Evolutionary conservation across 2,329 filamentous ascomycete species (phyloP), one percentile per base, ranked within the genome.

Genomic region (Grosmannia clavigera): DNA sequence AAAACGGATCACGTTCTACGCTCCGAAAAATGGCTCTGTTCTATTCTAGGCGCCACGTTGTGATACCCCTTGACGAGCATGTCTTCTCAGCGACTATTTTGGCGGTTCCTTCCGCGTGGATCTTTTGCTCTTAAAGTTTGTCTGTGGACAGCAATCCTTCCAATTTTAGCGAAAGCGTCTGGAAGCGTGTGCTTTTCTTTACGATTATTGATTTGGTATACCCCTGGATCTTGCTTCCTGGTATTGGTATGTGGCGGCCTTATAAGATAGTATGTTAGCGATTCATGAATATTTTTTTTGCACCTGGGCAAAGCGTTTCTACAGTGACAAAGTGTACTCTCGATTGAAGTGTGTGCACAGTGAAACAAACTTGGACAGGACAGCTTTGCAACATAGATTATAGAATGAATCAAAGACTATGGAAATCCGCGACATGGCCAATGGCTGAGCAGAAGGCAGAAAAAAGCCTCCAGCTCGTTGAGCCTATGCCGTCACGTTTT

Each of bases 161-260:
- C 46, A 14, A n/a, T 29, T 35, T 58, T 25, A 40, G 53, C 31
- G 33, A 43, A 29, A 57, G 38, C 55, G 43, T 33, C 55, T 22
- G 25, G 55, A 58, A 50, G 43, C 57, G 22, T 54, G 27, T 25
- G 29, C 53, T 55, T 55, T 59, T 58, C 54, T 40, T 50, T 53
- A 29, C 50, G 31, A 40, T 61, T 60, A 16, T 60, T 59, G 58
- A 55, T 58, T 61, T 63, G 59, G 59, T 67, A 69, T 70, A 70
- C 68, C 66, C 65, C 58, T 61, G 62, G 62, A 62, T 61, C 40
- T 48, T 59, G 38, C 53, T 55, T 62, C 53, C 57, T 57, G 58
- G 57, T 63, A 62, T 60, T 60, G 59, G 58, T 63, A 64, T 62
- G 58, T 58, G 55, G 25, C 16, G 56, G 60, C 40, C 61, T 48